Base-by-base conservation (phyloP, 75 land plant species). In the Isoetes taiwanensis region DNA sequence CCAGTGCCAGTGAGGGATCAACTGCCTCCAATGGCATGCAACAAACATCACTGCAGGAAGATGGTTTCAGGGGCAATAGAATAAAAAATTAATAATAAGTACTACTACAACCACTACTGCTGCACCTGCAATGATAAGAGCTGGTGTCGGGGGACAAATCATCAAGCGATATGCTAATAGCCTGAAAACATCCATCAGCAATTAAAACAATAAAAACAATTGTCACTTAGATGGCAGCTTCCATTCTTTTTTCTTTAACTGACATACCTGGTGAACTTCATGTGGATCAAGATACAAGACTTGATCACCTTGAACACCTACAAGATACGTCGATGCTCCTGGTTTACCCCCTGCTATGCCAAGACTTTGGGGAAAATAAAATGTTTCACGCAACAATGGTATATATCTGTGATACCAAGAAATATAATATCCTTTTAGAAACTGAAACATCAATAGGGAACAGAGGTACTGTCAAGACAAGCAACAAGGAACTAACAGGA, bases 391-490 rank as follows among this genome's bases (percentile, higher is more conserved):
- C n/a, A n/a, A n/a, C n/a, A n/a, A n/a, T n/a, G n/a, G n/a, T n/a
- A 83, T 56, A 61, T 91, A 91, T 77, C 97, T 90, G 67, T 1
- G n/a, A 28, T 31, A 42, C n/a, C n/a, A n/a, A n/a, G n/a, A n/a
- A n/a, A n/a, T n/a, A n/a, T n/a, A n/a, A n/a, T n/a, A n/a, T n/a
- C n/a, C n/a, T n/a, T n/a, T n/a, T n/a, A n/a, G n/a, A n/a, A n/a
- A n/a, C n/a, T n/a, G n/a, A n/a, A n/a, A n/a, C n/a, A n/a, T n/a
- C n/a, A n/a, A n/a, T n/a, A n/a, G n/a, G n/a, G n/a, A n/a, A n/a
- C n/a, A n/a, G n/a, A n/a, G n/a, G n/a, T n/a, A n/a, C n/a, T n/a
- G n/a, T n/a, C n/a, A n/a, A n/a, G n/a, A n/a, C n/a, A n/a, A n/a
- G n/a, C n/a, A n/a, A n/a, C n/a, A n/a, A n/a, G n/a, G n/a, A n/a